These are phyloP conservation scores for Aspergillus sclerotiicarbonarius DNA, from an alignment of 495 filamentous ascomycete species.

Conservation along the genomic window DNA sequence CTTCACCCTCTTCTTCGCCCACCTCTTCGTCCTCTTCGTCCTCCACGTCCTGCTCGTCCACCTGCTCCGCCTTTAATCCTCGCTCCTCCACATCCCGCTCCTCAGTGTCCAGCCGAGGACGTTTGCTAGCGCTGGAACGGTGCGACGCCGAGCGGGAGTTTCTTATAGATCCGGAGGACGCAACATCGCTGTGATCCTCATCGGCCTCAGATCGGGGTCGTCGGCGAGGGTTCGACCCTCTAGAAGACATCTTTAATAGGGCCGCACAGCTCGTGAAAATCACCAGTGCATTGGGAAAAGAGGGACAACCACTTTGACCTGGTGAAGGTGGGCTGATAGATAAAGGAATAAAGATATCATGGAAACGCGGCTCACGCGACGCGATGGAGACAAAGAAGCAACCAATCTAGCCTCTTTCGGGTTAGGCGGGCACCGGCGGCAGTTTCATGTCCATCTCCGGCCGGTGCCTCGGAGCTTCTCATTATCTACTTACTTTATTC, in stretches of 20 bases:
- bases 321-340: not conserved
- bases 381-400: slow-evolving; percentile 14
- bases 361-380: slow-evolving; percentile 19
- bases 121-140: not conserved
- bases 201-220: slow-evolving; percentile 28
- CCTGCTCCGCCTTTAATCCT: too few relatives aligned
- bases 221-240: slow-evolving; percentile 27
- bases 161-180: not conserved
- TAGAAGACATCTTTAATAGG: slow-evolving; percentile 30
- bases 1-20: not conserved
- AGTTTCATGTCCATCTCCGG: not conserved
- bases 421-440: slow-evolving; percentile 27
- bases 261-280: slow-evolving; percentile 2
- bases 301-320: not conserved
- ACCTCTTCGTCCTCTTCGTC: not conserved
- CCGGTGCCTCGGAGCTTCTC: not conserved
- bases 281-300: slow-evolving; percentile 7
- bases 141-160: too few relatives aligned
- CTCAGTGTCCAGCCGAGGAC: not conserved
- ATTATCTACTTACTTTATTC: not conserved
- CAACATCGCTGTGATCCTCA: slow-evolving; percentile 12
- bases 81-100: not conserved
- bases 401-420: slow-evolving; percentile 12
- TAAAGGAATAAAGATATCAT: slow-evolving; percentile 1
- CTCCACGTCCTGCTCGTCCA: not conserved